Conservation (phyloP, 208 protist genomes). For the Novymonas esmeraldas region DNA sequence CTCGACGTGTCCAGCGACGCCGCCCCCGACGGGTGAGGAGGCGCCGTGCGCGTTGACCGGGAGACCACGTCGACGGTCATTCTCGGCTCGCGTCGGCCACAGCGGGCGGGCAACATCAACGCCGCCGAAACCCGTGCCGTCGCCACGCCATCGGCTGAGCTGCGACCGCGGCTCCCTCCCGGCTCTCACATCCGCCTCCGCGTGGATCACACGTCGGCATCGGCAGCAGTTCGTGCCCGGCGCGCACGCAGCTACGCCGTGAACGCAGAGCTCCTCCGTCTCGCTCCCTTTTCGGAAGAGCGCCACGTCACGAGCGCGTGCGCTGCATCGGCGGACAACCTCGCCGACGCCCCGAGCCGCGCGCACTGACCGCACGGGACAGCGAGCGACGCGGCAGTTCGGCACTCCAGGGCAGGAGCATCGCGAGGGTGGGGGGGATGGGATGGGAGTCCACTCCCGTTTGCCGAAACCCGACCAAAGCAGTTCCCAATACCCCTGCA, state of each 20-base stretch:
- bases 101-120: not conserved
- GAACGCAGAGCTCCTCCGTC: not conserved
- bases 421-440: not conserved
- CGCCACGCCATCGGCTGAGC: not conserved
- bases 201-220: not conserved
- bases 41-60: not conserved
- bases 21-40: not conserved
- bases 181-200: not conserved
- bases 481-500: not conserved
- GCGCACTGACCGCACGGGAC: too few relatives aligned
- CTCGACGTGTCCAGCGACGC: not conserved
- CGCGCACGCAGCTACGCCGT: not conserved
- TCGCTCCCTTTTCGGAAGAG: not conserved
- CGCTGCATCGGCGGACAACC: not conserved
- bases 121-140: not conserved
- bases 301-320: not conserved
- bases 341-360: not conserved
- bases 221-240: not conserved
- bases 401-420: not conserved
- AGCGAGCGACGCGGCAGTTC: not conserved
- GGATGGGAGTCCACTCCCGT: not conserved
- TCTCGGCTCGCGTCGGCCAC: not conserved
- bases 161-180: not conserved
- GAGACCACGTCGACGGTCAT: not conserved
- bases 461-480: not conserved